Base-by-base conservation (phyloP, 495 filamentous ascomycete genomes). In the Tuber brumale region DNA sequence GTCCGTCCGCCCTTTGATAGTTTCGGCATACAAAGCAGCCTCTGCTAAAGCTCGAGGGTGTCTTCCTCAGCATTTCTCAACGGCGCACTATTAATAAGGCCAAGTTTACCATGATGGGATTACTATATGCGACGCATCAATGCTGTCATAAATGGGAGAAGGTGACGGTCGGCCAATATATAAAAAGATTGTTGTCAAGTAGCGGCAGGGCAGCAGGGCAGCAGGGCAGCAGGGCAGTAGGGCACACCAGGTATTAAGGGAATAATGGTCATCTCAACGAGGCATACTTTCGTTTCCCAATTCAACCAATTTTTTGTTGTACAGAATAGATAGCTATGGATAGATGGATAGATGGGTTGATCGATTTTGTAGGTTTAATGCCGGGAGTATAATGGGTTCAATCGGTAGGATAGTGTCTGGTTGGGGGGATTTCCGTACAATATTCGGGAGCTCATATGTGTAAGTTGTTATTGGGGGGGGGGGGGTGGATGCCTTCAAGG, bases 401-500 rank as follows among this genome's bases (percentile, higher is more conserved):
- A 66, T 66, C 27, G 14, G 57, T 66, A 35, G 57, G 57, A 66
- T 66, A 66, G 31, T 66, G 31, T 66, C 57, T 66, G 57, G 57
- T 35, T 66, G 27, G 57, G 31, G 57, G 57, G 14, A 31, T 66
- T 66, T 66, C 31, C 27, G 35, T 66, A 66, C 27, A 27, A 66
- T 35, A 66, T 66, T 35, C 27, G 0, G 31, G 57, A 35, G 27
- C 27, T 35, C 14, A 66, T 61, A 27, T 35, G 57, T 66, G 57
- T 66, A 66, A 66, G 57, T 12, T 35, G 57, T 66, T 27, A 31
- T 66, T 66, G 57, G 57, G 27, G 57, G 51, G 27, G 57, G 51
- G 57, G 57, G 57, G 57, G n/a, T 61, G 51, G 45, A 51, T 61
- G 57, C 57, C 31, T 66, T 66, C 57, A 66, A 35, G 57, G 35